Conservation (phyloP, 768 basidiomycete genomes). For the Multifurca ochricompacta region DNA sequence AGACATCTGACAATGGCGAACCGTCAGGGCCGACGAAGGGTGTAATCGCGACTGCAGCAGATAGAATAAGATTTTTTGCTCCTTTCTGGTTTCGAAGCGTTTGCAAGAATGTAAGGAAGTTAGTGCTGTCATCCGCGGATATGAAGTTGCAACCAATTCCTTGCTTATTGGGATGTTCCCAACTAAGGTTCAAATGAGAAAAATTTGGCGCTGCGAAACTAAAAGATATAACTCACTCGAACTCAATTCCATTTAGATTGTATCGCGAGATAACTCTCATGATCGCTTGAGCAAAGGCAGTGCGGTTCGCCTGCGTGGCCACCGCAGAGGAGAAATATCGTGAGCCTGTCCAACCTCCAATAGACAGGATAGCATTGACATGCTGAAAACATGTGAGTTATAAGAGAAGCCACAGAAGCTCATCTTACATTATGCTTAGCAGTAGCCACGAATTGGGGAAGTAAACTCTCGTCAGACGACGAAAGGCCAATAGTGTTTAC, state of each 20-base stretch:
- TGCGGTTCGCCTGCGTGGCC: slow-evolving; percentile 47
- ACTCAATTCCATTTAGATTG: slow-evolving; percentile 50
- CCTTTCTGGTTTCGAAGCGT: slow-evolving; percentile 52
- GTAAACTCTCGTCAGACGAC: slow-evolving; percentile 38
- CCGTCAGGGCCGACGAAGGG: slow-evolving; percentile 45
- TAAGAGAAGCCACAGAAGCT: not conserved
- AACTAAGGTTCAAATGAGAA: slow-evolving; percentile 37
- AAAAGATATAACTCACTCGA: slow-evolving; percentile 23
- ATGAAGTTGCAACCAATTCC: slow-evolving; percentile 69
- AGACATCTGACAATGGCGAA: slow-evolving; percentile 57
- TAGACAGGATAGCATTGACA: slow-evolving; percentile 48
- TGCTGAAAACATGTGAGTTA: slow-evolving; percentile 30
- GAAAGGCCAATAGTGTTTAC: slow-evolving; percentile 28
- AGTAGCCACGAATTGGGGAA: slow-evolving; percentile 49
- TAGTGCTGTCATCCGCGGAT: slow-evolving; percentile 51
- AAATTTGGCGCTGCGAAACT: not conserved
- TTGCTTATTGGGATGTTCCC: slow-evolving; percentile 72
- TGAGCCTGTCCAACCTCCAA: slow-evolving; percentile 70
- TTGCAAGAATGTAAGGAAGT: slow-evolving; percentile 71
- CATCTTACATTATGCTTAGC: slow-evolving; percentile 34
- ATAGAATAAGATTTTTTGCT: slow-evolving; percentile 49
- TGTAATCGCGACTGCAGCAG: slow-evolving; percentile 41
- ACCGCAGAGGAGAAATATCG: slow-evolving; percentile 55
- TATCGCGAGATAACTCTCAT: slow-evolving; percentile 41
- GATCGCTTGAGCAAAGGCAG: slow-evolving; percentile 57